Percentiles rank a stretch among this genome's conserved stretches.
phyloP scores from a whole-genome alignment of 495 filamentous ascomycete genomes.

The Astrocystis sublimbata region DNA sequence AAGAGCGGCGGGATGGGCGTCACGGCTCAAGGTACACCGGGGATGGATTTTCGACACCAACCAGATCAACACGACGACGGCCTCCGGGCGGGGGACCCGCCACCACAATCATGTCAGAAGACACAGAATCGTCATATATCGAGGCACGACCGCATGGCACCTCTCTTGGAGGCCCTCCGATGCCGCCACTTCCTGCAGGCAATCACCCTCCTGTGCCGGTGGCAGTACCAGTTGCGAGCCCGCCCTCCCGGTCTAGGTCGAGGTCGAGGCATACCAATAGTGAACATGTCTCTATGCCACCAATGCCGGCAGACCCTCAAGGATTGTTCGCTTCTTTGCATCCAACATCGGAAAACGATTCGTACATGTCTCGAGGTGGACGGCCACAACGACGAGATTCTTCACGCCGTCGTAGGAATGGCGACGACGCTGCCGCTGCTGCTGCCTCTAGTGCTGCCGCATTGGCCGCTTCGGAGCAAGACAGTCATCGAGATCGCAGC shows the following conservation, averaged over 20 bases:
- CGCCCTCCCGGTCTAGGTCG: conserved; percentile 33
- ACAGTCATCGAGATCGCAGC: conserved; percentile 37
- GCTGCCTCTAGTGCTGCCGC: conserved; percentile 41
- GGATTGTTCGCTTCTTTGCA: conserved; percentile 61
- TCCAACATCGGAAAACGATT: conserved; percentile 61
- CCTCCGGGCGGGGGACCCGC: conserved; percentile 37
- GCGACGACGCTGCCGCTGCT: conserved; percentile 40
- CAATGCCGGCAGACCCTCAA: conserved; percentile 55
- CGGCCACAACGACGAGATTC: conserved; percentile 48
- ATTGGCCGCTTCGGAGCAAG: conserved; percentile 27
- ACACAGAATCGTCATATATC: conserved; percentile 50
- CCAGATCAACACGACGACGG: conserved; percentile 48
- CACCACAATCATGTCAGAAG: conserved; percentile 37
- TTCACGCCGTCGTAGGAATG: conserved; percentile 41
- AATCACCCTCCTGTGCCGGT: conserved; percentile 44
- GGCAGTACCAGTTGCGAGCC: conserved; percentile 21
- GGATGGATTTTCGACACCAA: conserved; percentile 61
- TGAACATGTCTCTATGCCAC: conserved; percentile 46
- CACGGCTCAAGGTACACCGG: conserved; percentile 53
- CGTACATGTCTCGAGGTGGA: conserved; percentile 53
- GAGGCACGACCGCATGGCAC: conserved; percentile 32
- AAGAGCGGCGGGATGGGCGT: conserved; percentile 45
- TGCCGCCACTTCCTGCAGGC: conserved; percentile 36
- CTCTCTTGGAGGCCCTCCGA: conserved; percentile 33
- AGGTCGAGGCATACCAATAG: conserved; percentile 36